Conservation (phyloP, 352 stramenopile genomes). For the Plasmopara muralis region DNA sequence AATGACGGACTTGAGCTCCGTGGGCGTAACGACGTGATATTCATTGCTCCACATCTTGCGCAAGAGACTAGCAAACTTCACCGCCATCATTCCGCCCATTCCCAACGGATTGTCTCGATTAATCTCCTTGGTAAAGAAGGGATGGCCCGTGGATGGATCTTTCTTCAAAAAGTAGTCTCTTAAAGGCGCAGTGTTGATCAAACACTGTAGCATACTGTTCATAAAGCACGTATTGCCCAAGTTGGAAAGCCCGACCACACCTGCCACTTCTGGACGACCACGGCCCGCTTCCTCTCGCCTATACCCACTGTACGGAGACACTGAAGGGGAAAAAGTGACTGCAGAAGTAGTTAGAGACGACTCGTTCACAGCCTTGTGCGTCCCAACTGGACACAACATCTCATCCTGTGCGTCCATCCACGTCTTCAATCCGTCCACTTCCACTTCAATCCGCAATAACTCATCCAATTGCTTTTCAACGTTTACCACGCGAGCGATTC, state of each 20-base stretch:
- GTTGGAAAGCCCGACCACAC: constrained; percentile 73
- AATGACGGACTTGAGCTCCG: constrained; percentile 77
- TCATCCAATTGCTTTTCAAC: constrained; percentile 19
- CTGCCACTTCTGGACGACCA: constrained; percentile 45
- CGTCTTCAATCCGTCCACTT: constrained; percentile 33
- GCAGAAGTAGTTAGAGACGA: constrained; percentile 9
- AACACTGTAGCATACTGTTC: constrained; percentile 87
- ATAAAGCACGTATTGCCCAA: constrained; percentile 82
- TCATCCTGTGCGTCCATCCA: constrained; percentile 37
- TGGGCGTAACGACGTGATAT: constrained; percentile 74
- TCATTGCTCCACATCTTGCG: constrained; percentile 92
- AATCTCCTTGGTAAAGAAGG: constrained; percentile 71
- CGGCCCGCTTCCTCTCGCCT: constrained; percentile 39
- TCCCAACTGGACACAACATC: constrained; percentile 2
- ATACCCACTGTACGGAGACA: constrained; percentile 30
- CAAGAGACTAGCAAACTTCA: constrained; percentile 92
- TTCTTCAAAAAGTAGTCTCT: constrained; percentile 90
- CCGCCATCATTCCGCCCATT: constrained; percentile 90
- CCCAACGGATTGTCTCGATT: constrained; percentile 94
- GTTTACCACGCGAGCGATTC: constrained; percentile 36
- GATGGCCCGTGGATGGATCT: constrained; percentile 40
- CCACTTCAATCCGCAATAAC: constrained; percentile 37
- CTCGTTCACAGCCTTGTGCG: constrained; percentile 49
- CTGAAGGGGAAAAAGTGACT: constrained; percentile 12
- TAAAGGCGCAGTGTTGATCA: constrained; percentile 90